A percentile compares a stretch with the other conserved stretches of the same genome.
phyloP scores from a whole-genome alignment of 108 stramenopile genomes.

The Nannochloropsis oceanica region DNA sequence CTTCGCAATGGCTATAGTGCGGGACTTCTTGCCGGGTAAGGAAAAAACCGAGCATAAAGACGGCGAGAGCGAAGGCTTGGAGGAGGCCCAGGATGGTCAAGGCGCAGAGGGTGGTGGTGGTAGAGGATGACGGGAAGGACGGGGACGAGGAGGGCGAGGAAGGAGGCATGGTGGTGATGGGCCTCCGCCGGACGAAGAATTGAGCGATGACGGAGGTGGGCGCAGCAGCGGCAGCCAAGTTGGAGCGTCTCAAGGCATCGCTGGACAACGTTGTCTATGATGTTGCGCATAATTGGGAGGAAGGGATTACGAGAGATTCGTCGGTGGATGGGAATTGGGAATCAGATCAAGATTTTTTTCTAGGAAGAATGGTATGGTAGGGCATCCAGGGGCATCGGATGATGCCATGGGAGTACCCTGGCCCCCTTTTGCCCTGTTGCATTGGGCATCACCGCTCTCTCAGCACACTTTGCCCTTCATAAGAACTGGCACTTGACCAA shows the following conservation, averaged over 20 bases:
- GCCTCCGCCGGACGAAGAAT: background rate
- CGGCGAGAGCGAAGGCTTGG: background rate
- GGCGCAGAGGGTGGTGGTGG: background rate
- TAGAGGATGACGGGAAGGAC: background rate
- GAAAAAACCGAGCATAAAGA: conserved; percentile 47
- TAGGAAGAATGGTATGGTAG: too few species aligned
- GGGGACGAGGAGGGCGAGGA: background rate
- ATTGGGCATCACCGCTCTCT: too few species aligned
- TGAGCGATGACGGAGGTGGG: background rate
- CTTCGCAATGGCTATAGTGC: conserved; percentile 34
- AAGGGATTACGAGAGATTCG: too few species aligned
- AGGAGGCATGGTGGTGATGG: background rate
- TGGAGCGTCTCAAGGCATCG: background rate
- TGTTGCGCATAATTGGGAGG: too few species aligned
- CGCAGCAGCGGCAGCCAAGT: background rate
- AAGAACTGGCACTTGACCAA: too few species aligned
- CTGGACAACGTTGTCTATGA: too few species aligned
- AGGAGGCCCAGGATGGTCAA: background rate
- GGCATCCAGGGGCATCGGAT: too few species aligned
- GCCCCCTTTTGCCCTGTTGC: too few species aligned
- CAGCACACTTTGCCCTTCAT: too few species aligned
- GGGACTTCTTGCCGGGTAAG: conserved; percentile 48
- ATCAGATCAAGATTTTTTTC: too few species aligned
- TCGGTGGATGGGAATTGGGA: too few species aligned
- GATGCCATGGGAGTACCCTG: too few species aligned